Evolutionary conservation across 306 rosid genomes (phyloP), one percentile per base, ranked within the genome.

Genomic region (Acacia melanoxylon): DNA sequence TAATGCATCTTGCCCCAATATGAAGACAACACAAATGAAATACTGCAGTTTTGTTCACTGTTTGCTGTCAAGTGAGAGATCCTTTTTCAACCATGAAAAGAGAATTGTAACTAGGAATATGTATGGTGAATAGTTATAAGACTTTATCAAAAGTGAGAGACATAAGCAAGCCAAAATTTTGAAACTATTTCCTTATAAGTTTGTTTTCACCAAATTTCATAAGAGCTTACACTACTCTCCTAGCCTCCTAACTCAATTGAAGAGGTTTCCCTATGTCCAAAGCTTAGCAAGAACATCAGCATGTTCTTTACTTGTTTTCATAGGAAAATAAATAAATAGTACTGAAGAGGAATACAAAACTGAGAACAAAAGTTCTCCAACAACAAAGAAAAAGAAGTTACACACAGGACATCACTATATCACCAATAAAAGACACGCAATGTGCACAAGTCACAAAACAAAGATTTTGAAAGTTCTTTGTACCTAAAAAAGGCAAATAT

Each of bases 81-180:
- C 16, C 33, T 22, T 75, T 22, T 15, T 40, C 70, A 59, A 19
- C 68, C 16, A 41, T 22, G 31, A n/a, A 75, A 52, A 37, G 78
- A 56, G 48, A 29, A 74, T 29, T 20, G 46, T 51, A 52, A 35
- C 52, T n/a, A 56, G 19, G 35, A 56, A 37, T n/a, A 35, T 10
- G 42, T 10, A 33, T 35, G 67, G 31, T 72, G 9, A 27, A 54
- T 5, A 37, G 33, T 20, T 72, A 66, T 44, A 27, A 52, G 29
- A 24, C 56, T 68, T 74, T 33, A 72, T 44, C 41, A 72, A 69
- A 69, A 49, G 48, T 58, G 63, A 68, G 13, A 74, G 17, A 63
- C 84, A 76, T 54, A 82, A 14, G 7, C 80, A 76, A 37, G 67
- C 66, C 59, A 81, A 78, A 40, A 72, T 66, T 72, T 72, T 67